Evolutionary conservation across 1,284 basidiomycete species (phyloP), one percentile per base, ranked within the genome.

Genomic region (Sanguinoderma infundibulare): DNA sequence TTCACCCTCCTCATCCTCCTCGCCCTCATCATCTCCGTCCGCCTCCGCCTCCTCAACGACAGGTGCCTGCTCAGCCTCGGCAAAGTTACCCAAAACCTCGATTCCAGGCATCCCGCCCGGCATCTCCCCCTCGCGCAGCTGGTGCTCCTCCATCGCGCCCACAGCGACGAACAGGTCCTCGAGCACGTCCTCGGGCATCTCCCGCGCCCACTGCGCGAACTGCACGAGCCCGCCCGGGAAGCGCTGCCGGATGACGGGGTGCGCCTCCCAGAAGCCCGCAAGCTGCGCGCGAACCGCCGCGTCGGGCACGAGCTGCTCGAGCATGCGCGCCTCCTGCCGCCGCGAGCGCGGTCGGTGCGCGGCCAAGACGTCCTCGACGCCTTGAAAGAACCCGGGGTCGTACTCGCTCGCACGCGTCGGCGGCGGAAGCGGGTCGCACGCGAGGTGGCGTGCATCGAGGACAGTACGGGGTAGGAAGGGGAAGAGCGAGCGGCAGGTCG

Each of bases 351-450:
- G 61, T n/a, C n/a, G n/a, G 26, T 74, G 67, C 53, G 71, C 64
- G 12, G 75, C 70, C 62, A 83, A 79, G 22, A 81, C 71, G 61
- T 89, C 86, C 59, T 87, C 86, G 5, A 83, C 77, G 1, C 85
- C 86, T 6, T 73, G 75, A 78, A 96, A 95, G 78, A 94, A 96
- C 24, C 74, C 76, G n/a, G 46, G 77, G 63, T 94, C 82, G 74
- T 96, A 96, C 32, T 70, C 70, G 26, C 80, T 89, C 5, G 86
- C 71, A 2, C 81, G 77, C 1, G 83, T 82, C 2, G 74, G 76
- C 0, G 94, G 93, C 0, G 93, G 92, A 1, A 96, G 77, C 0
- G 94, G 94, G 71, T 96, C 94, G 66, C 90, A 96, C 3, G 89
- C 85, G 55, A 94, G 78, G 17, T 85, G 79, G 63, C 85, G 83